Evolutionary conservation across 495 filamentous ascomycete species (phyloP).

Genomic region (Bombardia bombarda): DNA sequence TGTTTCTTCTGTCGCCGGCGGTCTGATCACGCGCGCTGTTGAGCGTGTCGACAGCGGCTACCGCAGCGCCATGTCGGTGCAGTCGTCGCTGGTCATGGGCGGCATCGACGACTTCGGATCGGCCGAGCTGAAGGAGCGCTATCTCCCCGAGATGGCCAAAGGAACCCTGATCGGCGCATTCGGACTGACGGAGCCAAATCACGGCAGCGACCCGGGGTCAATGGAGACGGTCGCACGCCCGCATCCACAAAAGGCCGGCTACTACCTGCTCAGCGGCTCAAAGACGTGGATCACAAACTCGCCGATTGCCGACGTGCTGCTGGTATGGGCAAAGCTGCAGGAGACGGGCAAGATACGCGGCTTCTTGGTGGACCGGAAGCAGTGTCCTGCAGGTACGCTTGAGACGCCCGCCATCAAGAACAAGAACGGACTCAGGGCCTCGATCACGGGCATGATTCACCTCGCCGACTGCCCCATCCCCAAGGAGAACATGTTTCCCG

Average conservation of each 20-base stretch:
- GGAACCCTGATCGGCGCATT: slow-evolving; percentile 87
- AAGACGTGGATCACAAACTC: slow-evolving; percentile 99
- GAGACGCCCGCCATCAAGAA: slow-evolving; percentile 92
- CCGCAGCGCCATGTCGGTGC: slow-evolving; percentile 91
- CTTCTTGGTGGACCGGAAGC: slow-evolving; percentile 74
- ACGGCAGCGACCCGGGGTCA: slow-evolving; percentile 90
- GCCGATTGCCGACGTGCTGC: slow-evolving; percentile 80
- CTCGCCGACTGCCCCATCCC: slow-evolving; percentile 84
- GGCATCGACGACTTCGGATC: slow-evolving; percentile 93
- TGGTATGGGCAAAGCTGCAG: slow-evolving; percentile 93
- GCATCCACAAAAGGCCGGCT: slow-evolving; percentile 82
- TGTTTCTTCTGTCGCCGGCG: slow-evolving; percentile 80
- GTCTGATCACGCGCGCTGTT: slow-evolving; percentile 90
- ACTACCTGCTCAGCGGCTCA: slow-evolving; percentile 69
- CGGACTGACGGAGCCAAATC: slow-evolving; percentile 94
- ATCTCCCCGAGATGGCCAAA: slow-evolving; percentile 75
- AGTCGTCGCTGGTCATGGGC: slow-evolving; percentile 92
- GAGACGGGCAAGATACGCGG: slow-evolving; percentile 91
- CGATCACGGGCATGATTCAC: slow-evolving; percentile 96
- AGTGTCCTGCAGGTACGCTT: slow-evolving; percentile 77
- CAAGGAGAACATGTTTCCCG: slow-evolving; percentile 87
- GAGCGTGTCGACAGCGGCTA: slow-evolving; percentile 96
- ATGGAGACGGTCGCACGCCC: slow-evolving; percentile 87
- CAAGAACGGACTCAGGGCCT: slow-evolving; percentile 88
- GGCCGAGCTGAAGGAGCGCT: slow-evolving; percentile 81